These are phyloP conservation scores for Pythium monospermum DNA, from an alignment of 352 stramenopile species.

Conservation along the genomic window DNA sequence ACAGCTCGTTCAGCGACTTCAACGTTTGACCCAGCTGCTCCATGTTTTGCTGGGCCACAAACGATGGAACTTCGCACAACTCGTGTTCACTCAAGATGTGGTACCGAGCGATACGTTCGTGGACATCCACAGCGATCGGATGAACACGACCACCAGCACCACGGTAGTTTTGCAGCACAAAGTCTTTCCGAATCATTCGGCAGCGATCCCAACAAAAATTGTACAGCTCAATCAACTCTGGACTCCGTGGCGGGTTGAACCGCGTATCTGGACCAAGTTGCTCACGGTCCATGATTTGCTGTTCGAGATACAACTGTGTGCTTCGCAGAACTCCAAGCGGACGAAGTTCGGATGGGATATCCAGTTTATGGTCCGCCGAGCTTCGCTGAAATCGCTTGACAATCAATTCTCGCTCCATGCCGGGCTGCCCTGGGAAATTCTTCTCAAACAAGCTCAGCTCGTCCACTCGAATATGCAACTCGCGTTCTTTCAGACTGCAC, in stretches of 20 bases:
- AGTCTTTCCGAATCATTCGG: constrained; percentile 96
- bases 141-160: constrained; percentile 89
- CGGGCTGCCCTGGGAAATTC: constrained; percentile 53
- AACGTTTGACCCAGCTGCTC: constrained; percentile 85
- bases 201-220: constrained; percentile 96
- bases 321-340: constrained; percentile 68
- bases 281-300: constrained; percentile 83
- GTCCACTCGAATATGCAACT: constrained; percentile 81
- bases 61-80: constrained; percentile 77
- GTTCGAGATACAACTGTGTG: constrained; percentile 83
- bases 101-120: constrained; percentile 94
- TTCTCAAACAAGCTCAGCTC: constrained; percentile 87
- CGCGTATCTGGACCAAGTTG: constrained; percentile 53
- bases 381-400: constrained; percentile 87
- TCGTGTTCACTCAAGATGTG: constrained; percentile 95
- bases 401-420: constrained; percentile 60
- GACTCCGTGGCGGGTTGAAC: constrained; percentile 59
- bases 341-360: constrained; percentile 77
- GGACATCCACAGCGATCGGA: constrained; percentile 88
- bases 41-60: constrained; percentile 88
- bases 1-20: constrained; percentile 85
- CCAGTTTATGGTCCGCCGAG: constrained; percentile 81
- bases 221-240: constrained; percentile 90
- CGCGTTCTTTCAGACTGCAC: constrained; percentile 74
- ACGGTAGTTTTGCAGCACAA: constrained; percentile 96